phyloP scores from a whole-genome alignment of 192 early-diverging fungal species.

The Backusella macrospora region DNA sequence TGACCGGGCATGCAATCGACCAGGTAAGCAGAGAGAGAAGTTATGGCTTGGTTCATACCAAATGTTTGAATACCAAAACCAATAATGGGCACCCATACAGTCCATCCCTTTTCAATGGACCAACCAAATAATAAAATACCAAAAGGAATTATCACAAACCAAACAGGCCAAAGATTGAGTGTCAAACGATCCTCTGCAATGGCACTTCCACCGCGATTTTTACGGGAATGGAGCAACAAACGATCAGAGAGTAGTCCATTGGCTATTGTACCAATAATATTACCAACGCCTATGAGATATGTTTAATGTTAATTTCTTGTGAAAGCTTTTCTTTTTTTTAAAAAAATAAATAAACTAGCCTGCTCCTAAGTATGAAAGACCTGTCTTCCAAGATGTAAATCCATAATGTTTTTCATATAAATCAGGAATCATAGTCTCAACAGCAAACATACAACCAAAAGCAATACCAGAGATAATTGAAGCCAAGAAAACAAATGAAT shows the following conservation, averaged over 20 bases:
- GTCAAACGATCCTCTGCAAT: constrained; percentile 50
- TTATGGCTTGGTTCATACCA: constrained; percentile 46
- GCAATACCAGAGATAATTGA: no score
- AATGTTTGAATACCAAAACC: constrained; percentile 51
- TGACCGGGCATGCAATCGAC: constrained; percentile 50
- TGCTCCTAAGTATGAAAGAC: constrained; percentile 12
- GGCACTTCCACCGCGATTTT: constrained; percentile 34
- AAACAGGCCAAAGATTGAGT: constrained; percentile 39
- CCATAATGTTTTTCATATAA: no score
- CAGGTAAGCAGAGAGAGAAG: constrained; percentile 42
- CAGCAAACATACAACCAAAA: no score
- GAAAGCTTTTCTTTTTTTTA: no score
- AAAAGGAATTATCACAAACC: constrained; percentile 46
- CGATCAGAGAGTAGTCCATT: constrained; percentile 47
- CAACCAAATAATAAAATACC: constrained; percentile 53
- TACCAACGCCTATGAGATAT: constrained; percentile 48
- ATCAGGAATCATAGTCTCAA: no score
- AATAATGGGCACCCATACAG: constrained; percentile 44
- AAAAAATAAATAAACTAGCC: not conserved
- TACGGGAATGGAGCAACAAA: constrained; percentile 35
- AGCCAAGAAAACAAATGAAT: no score
- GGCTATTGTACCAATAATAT: constrained; percentile 42
- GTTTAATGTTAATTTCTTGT: constrained; percentile 38
- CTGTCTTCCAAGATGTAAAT: no score
- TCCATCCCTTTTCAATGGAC: constrained; percentile 38